Percentiles rank a stretch among this genome's conserved stretches.
phyloP scores from a whole-genome alignment of 495 filamentous ascomycete genomes.

The Amniculicola lignicola region DNA sequence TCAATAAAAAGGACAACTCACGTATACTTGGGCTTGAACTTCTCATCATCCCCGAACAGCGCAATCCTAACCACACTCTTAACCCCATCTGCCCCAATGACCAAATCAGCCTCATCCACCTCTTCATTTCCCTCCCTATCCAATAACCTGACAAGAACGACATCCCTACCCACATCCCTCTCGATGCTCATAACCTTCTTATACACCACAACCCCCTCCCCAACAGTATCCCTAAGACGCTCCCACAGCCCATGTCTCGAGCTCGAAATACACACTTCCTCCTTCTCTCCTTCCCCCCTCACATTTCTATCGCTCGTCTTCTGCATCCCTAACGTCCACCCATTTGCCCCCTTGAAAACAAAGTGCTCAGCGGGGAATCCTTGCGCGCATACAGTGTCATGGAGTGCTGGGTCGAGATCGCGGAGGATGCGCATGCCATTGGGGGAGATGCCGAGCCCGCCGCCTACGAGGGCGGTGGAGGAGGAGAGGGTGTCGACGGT shows the following conservation, averaged over 20 bases:
- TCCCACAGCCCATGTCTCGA: constrained; percentile 30
- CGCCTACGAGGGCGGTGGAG: constrained; percentile 48
- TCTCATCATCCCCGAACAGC: constrained; percentile 43
- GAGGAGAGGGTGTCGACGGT: constrained; percentile 10
- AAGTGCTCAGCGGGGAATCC: constrained; percentile 44
- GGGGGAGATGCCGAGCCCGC: constrained; percentile 49
- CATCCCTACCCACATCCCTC: neutral
- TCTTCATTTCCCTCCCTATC: constrained; percentile 33
- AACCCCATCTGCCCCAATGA: constrained; percentile 62
- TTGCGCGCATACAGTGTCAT: constrained; percentile 39
- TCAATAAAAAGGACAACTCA: constrained; percentile 32
- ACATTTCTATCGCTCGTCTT: constrained; percentile 3
- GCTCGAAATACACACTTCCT: constrained; percentile 18
- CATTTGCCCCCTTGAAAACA: constrained; percentile 44
- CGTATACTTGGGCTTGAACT: constrained; percentile 46
- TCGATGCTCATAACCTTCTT: constrained; percentile 18
- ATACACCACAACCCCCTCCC: constrained; percentile 23
- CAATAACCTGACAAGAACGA: constrained; percentile 38
- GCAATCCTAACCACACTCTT: constrained; percentile 49
- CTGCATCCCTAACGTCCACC: constrained; percentile 32
- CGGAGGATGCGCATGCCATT: constrained; percentile 51
- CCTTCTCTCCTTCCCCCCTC: constrained; percentile 1
- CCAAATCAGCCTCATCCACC: constrained; percentile 49
- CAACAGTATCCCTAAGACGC: constrained; percentile 18
- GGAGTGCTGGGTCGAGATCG: constrained; percentile 43